A percentile compares a stretch with the other conserved stretches of the same genome.
phyloP scores from a whole-genome alignment of 345 rosid genomes.

The Arabidopsis thaliana region DNA sequence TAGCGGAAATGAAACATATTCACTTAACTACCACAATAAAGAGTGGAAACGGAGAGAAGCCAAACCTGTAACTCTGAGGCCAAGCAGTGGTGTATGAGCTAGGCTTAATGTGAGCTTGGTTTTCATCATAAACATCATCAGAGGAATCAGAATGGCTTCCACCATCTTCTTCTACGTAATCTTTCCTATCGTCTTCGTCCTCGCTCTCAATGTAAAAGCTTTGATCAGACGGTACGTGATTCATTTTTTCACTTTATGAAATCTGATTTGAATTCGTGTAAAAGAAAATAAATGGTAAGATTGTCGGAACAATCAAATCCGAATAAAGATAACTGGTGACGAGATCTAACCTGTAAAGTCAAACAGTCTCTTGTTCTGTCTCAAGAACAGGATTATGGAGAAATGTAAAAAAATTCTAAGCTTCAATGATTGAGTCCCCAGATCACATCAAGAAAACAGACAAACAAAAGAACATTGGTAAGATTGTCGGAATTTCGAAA shows the following conservation, averaged over 20 bases:
- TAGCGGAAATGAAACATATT: background rate
- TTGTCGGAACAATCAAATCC: background rate
- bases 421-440: slow-evolving; percentile 9
- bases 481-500: slow-evolving; percentile 39
- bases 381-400: background rate
- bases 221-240: slow-evolving; percentile 85
- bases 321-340: background rate
- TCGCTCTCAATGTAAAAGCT: slow-evolving; percentile 91
- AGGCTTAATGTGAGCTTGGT: slow-evolving; percentile 55
- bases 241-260: slow-evolving; percentile 51
- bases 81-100: slow-evolving; percentile 75
- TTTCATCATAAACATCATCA: slow-evolving; percentile 53
- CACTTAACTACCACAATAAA: background rate
- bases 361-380: slow-evolving; percentile 39
- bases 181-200: slow-evolving; percentile 72
- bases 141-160: slow-evolving; percentile 67
- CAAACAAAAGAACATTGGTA: background rate
- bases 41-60: background rate
- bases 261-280: slow-evolving; percentile 4
- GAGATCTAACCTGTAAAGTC: slow-evolving; percentile 34
- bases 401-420: background rate
- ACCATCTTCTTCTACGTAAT: slow-evolving; percentile 51
- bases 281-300: slow-evolving; percentile 14
- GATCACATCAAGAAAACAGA: background rate
- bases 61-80: slow-evolving; percentile 98